Percentiles rank a stretch among this genome's conserved stretches.
Conservation (phyloP, 192 early-diverging fungal species). For the Podila epicladia region DNA sequence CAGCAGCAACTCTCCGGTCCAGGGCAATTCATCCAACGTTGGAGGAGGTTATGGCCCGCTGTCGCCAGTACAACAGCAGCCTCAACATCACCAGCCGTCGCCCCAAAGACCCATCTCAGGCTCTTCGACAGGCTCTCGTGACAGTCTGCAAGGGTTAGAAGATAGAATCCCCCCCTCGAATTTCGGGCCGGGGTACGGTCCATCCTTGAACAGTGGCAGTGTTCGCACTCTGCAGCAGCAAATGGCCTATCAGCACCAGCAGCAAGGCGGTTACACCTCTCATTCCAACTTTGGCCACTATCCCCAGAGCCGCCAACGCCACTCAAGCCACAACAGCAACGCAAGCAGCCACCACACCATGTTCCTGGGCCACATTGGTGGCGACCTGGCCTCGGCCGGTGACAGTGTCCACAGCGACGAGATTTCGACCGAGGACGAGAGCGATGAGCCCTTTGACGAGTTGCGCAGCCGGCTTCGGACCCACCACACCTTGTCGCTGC, state of each 20-base stretch:
- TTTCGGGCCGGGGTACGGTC: conserved; percentile 43
- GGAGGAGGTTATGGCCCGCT: not conserved
- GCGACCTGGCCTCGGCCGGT: conserved; percentile 29
- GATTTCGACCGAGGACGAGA: conserved; percentile 47
- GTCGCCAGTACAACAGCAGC: conserved; percentile 14
- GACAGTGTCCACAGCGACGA: conserved; percentile 47
- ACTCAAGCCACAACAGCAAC: conserved; percentile 45
- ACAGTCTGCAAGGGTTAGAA: conserved; percentile 29
- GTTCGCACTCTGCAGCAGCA: conserved; percentile 4
- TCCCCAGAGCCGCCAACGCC: conserved; percentile 41
- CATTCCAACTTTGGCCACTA: conserved; percentile 15
- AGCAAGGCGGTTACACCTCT: conserved; percentile 14
- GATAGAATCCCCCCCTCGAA: conserved; percentile 31
- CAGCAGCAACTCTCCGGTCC: conserved; percentile 39
- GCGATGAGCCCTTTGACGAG: conserved; percentile 42
- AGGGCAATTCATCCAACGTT: conserved; percentile 18
- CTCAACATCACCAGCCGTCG: conserved; percentile 34
- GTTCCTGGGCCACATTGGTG: conserved; percentile 41
- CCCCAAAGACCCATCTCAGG: conserved; percentile 37
- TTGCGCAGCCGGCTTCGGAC: conserved; percentile 28
- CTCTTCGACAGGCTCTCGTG: conserved; percentile 19
- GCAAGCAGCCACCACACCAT: conserved; percentile 47
- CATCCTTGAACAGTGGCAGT: conserved; percentile 35
- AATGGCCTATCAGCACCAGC: conserved; percentile 39
- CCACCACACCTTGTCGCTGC: conserved; percentile 2